Evolutionary conservation across 352 stramenopile genomes (phyloP), one percentile per base, ranked within the genome.

Genomic region (Phytophthora megakarya): DNA sequence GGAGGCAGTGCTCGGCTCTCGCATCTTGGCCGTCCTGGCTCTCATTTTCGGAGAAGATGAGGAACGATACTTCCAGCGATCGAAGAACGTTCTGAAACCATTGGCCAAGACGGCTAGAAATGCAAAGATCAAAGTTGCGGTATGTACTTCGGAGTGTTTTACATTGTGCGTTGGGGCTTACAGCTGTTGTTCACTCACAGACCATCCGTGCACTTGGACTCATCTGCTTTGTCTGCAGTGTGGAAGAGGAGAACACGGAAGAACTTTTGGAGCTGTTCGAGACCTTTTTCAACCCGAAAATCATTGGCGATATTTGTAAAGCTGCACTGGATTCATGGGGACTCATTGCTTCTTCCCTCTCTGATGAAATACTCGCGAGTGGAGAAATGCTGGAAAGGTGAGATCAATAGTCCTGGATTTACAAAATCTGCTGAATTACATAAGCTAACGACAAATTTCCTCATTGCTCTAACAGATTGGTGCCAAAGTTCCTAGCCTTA

Each of bases 1-100:
- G 3, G 88, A 96, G 65, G 85, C 80, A 0, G 52, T 90, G 16
- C 39, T 87, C 23, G 81, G 83, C 3, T 73, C 84, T 13, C 86
- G 84, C 23, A 85, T 94, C n/a, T 65, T 95, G 16, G 76, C 78
- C 0, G 76, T 92, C 26, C 73, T 95, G 61, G 82, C 75, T 35
- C 73, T 94, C 30, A 92, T 94, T 58, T 80, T 91, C 47, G 88
- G 88, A 22, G 61, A 63, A 0, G 78, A 93, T 18, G 78, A 95
- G 44, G 86, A 96, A 57, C 64, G 81, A 26, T 94, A 90, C 51
- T 95, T 79, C 50, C 84, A 92, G 55, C 77, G 86, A 19, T 65
- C 78, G 7, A 90, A 91, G 56, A 79, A 76, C 23, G 79, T 90
- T 19, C 68, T 96, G 12, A 73, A 88, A 13, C 86, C 86, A 19